Percentiles rank a stretch among this genome's conserved stretches.
Conservation (phyloP, 331 rosid species). For the Pyracantha coccinea region DNA sequence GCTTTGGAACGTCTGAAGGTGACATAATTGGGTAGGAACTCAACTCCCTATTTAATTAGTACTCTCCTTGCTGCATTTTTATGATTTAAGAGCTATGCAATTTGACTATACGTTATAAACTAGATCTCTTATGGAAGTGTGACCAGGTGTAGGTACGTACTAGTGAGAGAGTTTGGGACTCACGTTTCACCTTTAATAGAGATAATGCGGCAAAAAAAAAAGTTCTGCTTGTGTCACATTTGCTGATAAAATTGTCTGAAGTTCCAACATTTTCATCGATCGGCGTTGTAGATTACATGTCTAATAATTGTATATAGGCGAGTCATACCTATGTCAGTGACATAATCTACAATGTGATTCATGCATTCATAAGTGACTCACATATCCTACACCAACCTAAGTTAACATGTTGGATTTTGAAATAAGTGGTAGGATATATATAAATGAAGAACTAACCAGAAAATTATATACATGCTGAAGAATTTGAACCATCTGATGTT, state of each 20-base stretch:
- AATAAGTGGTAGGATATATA: too few relatives aligned
- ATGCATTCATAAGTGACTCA: too few relatives aligned
- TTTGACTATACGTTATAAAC: not conserved
- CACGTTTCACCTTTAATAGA: not conserved
- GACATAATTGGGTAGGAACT: slow-evolving; percentile 45
- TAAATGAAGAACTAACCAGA: too few relatives aligned
- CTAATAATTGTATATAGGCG: not conserved
- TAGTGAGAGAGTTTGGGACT: not conserved
- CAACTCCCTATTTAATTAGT: not conserved
- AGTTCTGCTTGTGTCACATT: not conserved
- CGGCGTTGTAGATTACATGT: not conserved
- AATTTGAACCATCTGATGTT: slow-evolving; percentile 24
- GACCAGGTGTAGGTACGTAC: not conserved
- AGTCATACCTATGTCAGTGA: not conserved
- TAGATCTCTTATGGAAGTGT: not conserved
- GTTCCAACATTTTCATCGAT: not conserved
- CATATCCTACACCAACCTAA: too few relatives aligned
- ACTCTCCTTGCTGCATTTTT: not conserved
- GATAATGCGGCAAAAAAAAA: not conserved
- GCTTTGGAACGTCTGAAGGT: slow-evolving; percentile 35
- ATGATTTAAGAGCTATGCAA: not conserved
- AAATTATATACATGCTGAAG: too few relatives aligned
- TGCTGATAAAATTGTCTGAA: not conserved
- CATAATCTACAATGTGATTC: not conserved
- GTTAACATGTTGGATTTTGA: too few relatives aligned